phyloP scores from a whole-genome alignment of 140 eudicot genomes.

The Anethum foeniculum region DNA sequence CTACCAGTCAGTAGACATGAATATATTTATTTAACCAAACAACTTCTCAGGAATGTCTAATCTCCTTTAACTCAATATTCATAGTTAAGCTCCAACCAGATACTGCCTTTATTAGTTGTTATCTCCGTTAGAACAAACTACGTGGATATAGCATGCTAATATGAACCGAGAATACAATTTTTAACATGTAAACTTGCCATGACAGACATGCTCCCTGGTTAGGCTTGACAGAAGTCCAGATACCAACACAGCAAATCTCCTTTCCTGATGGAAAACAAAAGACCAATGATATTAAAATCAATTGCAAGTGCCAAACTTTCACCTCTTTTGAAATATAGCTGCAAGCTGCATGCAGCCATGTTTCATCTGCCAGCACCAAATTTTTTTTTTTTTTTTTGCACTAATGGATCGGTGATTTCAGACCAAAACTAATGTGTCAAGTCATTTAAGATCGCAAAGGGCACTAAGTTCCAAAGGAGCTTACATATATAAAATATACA shows the following conservation, averaged over 20 bases:
- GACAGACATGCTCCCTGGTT: slow-evolving; percentile 78
- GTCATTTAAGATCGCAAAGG: not conserved
- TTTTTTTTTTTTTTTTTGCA: not conserved
- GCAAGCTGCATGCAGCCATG: not conserved
- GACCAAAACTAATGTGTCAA: not conserved
- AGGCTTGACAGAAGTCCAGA: slow-evolving; percentile 95
- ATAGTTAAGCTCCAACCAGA: not conserved
- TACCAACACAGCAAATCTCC: slow-evolving; percentile 79
- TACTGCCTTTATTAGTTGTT: not conserved
- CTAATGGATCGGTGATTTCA: not conserved
- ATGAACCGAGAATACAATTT: not conserved
- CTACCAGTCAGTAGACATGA: not conserved
- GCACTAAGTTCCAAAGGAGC: not conserved
- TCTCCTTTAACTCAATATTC: not conserved
- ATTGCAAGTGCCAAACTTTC: not conserved
- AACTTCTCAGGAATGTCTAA: not conserved
- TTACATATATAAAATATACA: not conserved
- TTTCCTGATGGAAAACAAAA: slow-evolving; percentile 35
- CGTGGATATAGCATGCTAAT: not conserved
- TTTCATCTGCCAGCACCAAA: not conserved
- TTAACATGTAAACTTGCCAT: slow-evolving; percentile 40
- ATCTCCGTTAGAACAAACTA: not conserved
- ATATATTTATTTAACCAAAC: not conserved
- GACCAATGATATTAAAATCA: not conserved
- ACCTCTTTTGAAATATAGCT: not conserved